Evolutionary conservation across 164 flowering plant species (phyloP).

Genomic region (Tetrastigma voinierianum): DNA sequence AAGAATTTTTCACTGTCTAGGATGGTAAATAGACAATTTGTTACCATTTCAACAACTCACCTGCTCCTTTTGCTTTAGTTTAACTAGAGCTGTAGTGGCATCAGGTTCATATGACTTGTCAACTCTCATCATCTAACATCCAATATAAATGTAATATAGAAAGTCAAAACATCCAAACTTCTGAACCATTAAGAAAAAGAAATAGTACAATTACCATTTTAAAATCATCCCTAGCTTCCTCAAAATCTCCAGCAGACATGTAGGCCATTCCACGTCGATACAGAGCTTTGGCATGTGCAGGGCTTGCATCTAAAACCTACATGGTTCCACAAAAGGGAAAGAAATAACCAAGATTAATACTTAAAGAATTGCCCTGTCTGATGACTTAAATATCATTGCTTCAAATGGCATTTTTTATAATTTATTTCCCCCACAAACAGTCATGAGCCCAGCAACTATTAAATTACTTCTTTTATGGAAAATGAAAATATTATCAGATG

Average conservation of each 20-base stretch:
- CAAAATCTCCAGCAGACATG: conserved; percentile 87
- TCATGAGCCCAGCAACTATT: too few relatives aligned
- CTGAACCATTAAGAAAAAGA: background rate
- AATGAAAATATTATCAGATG: too few relatives aligned
- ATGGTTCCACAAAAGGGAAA: conserved; percentile 9
- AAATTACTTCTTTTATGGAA: too few relatives aligned
- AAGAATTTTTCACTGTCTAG: background rate
- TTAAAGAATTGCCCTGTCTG: background rate
- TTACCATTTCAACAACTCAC: conserved; percentile 24
- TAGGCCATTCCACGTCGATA: conserved; percentile 98
- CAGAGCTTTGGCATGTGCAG: conserved; percentile 83
- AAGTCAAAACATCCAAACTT: background rate
- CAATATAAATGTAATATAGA: conserved; percentile 12
- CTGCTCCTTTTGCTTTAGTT: conserved; percentile 79
- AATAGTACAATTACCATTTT: conserved; percentile 44
- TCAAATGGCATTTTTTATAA: too few relatives aligned
- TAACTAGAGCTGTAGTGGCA: conserved; percentile 80
- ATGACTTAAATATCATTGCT: too few relatives aligned
- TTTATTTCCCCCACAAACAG: too few relatives aligned
- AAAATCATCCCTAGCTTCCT: conserved; percentile 85
- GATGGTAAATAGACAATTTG: background rate
- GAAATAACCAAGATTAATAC: background rate
- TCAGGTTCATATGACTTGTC: conserved; percentile 88
- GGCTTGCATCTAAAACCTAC: conserved; percentile 86
- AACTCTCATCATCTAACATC: conserved; percentile 61